A percentile compares a stretch with the other conserved stretches of the same genome.
These are phyloP conservation scores for Eimeria maxima DNA, from an alignment of 169 alveolate species.

Conservation along the genomic window DNA sequence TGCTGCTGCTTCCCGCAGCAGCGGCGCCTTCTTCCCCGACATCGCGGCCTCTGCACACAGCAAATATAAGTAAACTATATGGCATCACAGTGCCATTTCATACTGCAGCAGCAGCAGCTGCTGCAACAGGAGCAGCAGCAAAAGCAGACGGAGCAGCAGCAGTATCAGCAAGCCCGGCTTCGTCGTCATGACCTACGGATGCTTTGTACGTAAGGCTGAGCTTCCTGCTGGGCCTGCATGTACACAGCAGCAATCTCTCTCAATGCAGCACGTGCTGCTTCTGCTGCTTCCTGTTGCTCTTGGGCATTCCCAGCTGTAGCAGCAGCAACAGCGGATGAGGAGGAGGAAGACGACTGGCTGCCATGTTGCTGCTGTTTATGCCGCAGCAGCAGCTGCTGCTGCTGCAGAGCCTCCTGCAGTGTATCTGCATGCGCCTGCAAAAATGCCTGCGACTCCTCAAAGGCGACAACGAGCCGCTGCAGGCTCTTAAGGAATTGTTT, in stretches of 20 bases:
- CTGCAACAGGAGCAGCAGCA: slow-evolving; percentile 17
- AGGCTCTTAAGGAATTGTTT: slow-evolving; percentile 28
- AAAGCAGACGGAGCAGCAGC: not conserved
- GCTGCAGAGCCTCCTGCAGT: slow-evolving; percentile 70
- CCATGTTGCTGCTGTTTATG: slow-evolving; percentile 42
- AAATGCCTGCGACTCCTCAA: slow-evolving; percentile 55
- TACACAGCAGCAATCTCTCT: slow-evolving; percentile 70
- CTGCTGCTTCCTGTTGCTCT: slow-evolving; percentile 32
- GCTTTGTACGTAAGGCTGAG: slow-evolving; percentile 21
- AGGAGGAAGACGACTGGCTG: not conserved
- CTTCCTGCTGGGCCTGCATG: slow-evolving; percentile 73
- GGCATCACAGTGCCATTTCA: not conserved
- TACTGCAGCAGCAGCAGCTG: not conserved
- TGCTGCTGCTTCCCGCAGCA: not conserved
- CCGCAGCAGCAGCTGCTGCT: slow-evolving; percentile 67
- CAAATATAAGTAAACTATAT: too few relatives aligned
- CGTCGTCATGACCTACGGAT: slow-evolving; percentile 28
- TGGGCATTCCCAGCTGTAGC: not conserved
- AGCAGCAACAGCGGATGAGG: not conserved
- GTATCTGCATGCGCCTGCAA: slow-evolving; percentile 30
- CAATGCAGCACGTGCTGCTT: slow-evolving; percentile 46
- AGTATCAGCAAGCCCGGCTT: not conserved
- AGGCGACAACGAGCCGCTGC: slow-evolving; percentile 33
- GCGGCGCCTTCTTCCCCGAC: not conserved
- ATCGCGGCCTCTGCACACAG: not conserved